Evolutionary conservation across 805 yeast species (phyloP).

Genomic region (Candida fluviatilis): DNA sequence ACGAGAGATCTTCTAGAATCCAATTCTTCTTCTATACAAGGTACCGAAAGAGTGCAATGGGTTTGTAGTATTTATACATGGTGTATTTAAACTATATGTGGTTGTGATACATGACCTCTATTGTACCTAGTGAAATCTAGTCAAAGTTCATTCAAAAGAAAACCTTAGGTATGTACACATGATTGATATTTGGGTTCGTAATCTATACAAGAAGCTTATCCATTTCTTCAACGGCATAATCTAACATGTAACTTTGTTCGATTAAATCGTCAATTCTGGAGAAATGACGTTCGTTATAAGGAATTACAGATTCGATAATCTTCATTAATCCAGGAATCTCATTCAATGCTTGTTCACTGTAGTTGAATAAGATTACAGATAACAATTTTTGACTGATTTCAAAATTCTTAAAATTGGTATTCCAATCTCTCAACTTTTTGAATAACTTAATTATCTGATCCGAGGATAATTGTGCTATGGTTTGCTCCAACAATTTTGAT

Average conservation of each 20-base stretch:
- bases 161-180: too few species aligned
- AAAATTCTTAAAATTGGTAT: slow-evolving; percentile 78
- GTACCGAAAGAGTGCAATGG: too few species aligned
- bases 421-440: slow-evolving; percentile 89
- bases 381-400: slow-evolving; percentile 76
- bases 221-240: slow-evolving; percentile 80
- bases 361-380: slow-evolving; percentile 55
- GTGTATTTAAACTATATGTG: too few species aligned
- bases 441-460: slow-evolving; percentile 61
- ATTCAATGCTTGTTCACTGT: slow-evolving; percentile 52
- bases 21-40: too few species aligned
- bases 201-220: slow-evolving; percentile 22
- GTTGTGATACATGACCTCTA: too few species aligned
- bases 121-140: too few species aligned
- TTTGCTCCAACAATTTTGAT: slow-evolving; percentile 55
- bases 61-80: too few species aligned
- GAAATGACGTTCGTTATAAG: slow-evolving; percentile 86
- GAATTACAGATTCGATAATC: slow-evolving; percentile 70
- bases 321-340: slow-evolving; percentile 65
- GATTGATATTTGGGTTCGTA: too few species aligned
- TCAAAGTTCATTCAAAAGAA: too few species aligned
- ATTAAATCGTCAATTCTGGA: slow-evolving; percentile 70
- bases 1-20: too few species aligned
- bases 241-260: slow-evolving; percentile 82
- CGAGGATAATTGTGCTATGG: slow-evolving; percentile 52